Evolutionary conservation across 768 basidiomycete genomes (phyloP).

Genomic region (Phylloporus sp.): DNA sequence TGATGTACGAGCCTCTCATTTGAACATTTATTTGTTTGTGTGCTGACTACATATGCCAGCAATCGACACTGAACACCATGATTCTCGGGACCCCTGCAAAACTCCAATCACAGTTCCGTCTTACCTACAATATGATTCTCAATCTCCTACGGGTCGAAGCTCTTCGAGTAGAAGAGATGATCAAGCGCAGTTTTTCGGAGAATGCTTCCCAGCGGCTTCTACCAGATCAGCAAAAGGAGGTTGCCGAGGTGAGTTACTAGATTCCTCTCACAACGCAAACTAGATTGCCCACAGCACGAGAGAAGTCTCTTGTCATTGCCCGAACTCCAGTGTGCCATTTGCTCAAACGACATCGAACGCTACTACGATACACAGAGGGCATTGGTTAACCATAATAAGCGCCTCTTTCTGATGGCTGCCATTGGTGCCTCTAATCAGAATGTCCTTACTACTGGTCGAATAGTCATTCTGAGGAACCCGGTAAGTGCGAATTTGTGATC

Average conservation of each 20-base stretch:
- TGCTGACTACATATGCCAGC: constrained; percentile 39
- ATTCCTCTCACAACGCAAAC: constrained; percentile 1
- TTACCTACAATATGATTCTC: constrained; percentile 99
- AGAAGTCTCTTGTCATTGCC: constrained; percentile 57
- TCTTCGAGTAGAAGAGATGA: constrained; percentile 97
- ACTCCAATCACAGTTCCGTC: constrained; percentile 90
- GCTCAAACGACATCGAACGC: constrained; percentile 64
- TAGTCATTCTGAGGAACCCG: constrained; percentile 77
- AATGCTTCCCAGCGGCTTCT: constrained; percentile 90
- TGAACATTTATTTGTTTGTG: background rate
- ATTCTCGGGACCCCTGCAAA: constrained; percentile 93
- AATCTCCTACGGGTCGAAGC: constrained; percentile 96
- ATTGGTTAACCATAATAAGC: constrained; percentile 59
- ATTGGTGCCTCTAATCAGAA: constrained; percentile 63
- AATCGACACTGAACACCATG: constrained; percentile 75
- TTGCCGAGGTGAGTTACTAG: constrained; percentile 59
- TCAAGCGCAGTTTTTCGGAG: constrained; percentile 98
- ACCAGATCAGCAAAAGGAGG: constrained; percentile 90
- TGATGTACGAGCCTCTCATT: constrained; percentile 52
- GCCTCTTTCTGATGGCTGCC: constrained; percentile 57
- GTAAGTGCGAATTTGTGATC: constrained; percentile 43
- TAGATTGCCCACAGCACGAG: constrained; percentile 54
- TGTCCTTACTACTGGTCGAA: constrained; percentile 65
- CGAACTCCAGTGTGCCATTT: constrained; percentile 65
- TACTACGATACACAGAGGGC: constrained; percentile 72